Evolutionary conservation across 1,284 basidiomycete genomes (phyloP).

Genomic region (Pyrrhoderma noxium): DNA sequence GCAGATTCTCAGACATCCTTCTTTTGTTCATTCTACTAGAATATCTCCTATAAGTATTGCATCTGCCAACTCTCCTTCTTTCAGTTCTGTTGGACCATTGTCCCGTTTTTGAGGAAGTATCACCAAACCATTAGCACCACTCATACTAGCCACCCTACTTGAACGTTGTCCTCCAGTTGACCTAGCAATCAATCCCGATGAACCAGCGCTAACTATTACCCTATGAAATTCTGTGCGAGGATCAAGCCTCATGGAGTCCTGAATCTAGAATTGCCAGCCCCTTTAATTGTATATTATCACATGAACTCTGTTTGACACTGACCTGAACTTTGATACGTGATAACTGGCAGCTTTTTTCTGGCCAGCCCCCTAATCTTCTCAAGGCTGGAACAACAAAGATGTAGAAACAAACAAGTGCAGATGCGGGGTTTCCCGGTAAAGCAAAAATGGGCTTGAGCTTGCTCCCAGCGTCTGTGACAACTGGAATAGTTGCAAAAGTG

Average conservation of each 20-base stretch:
- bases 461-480: conserved; percentile 21
- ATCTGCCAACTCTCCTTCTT: conserved; percentile 46
- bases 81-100: conserved; percentile 34
- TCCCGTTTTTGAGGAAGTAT: conserved; percentile 48
- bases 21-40: conserved; percentile 25
- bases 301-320: conserved; percentile 17
- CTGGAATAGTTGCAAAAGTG: conserved; percentile 74
- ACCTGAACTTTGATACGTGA: conserved; percentile 65
- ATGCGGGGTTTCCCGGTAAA: conserved; percentile 84
- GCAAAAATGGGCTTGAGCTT: conserved; percentile 66
- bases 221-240: conserved; percentile 78
- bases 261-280: conserved; percentile 36
- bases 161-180: conserved; percentile 84
- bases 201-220: conserved; percentile 47
- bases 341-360: conserved; percentile 45
- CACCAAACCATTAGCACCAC: conserved; percentile 71
- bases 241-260: conserved; percentile 59
- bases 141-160: conserved; percentile 69
- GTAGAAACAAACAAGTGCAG: conserved; percentile 83
- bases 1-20: neutral
- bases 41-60: conserved; percentile 67
- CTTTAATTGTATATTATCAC: neutral
- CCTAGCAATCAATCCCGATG: conserved; percentile 50
- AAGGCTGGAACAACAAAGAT: conserved; percentile 80
- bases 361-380: conserved; percentile 66